A percentile compares a stretch with the other conserved stretches of the same genome.
These are phyloP conservation scores for Pseudozyma pruni DNA, from an alignment of 1,284 basidiomycete species.

Conservation along the genomic window DNA sequence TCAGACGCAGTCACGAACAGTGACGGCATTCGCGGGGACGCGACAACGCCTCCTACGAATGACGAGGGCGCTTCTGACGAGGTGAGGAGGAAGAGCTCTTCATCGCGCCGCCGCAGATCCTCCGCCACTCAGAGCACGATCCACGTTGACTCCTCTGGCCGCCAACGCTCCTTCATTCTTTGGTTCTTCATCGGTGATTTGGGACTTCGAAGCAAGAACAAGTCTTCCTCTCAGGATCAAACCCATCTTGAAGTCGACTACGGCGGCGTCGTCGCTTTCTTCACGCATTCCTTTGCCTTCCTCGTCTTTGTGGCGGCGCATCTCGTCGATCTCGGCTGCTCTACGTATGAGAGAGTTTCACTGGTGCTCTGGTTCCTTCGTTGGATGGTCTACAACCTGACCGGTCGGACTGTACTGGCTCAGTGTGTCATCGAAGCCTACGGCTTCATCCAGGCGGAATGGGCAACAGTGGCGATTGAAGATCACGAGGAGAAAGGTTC, in stretches of 20 bases:
- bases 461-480: constrained; percentile 61
- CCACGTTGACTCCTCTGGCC: constrained; percentile 35
- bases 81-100: neutral
- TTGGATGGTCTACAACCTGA: constrained; percentile 61
- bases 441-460: constrained; percentile 58
- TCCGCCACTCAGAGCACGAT: constrained; percentile 6
- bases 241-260: constrained; percentile 14
- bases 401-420: constrained; percentile 60
- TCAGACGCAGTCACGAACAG: neutral
- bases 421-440: constrained; percentile 60
- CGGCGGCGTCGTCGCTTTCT: constrained; percentile 26
- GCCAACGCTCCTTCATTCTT: constrained; percentile 47
- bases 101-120: constrained; percentile 1
- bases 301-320: constrained; percentile 63
- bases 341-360: constrained; percentile 37
- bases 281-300: constrained; percentile 44
- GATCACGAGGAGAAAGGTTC: constrained; percentile 62
- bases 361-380: constrained; percentile 60
- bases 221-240: neutral
- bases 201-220: constrained; percentile 31
- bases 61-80: neutral
- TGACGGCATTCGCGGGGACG: neutral
- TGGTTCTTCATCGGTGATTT: constrained; percentile 61
- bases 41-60: neutral
- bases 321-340: constrained; percentile 53